Evolutionary conservation across 257 asterid genomes (phyloP).

Genomic region (Solanum tarapatanum): DNA sequence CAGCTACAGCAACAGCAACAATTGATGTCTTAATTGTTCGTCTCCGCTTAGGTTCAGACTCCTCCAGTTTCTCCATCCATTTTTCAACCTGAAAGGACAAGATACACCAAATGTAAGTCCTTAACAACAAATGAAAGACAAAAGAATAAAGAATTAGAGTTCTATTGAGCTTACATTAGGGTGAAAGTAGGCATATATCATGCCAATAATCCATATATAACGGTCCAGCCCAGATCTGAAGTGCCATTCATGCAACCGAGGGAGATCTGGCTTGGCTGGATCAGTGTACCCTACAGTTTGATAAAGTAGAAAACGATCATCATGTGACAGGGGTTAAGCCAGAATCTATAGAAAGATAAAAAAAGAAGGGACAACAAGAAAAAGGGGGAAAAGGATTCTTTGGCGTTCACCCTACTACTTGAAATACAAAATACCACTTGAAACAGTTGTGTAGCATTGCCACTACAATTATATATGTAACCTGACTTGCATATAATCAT

Average conservation of each 20-base stretch:
- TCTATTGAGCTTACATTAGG: slow-evolving; percentile 43
- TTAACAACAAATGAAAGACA: background rate
- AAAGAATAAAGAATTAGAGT: background rate
- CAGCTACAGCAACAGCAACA: slow-evolving; percentile 48
- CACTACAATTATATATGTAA: background rate
- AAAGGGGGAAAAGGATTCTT: background rate
- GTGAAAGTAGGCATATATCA: slow-evolving; percentile 74
- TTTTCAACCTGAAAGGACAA: slow-evolving; percentile 57
- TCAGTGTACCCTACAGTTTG: slow-evolving; percentile 58
- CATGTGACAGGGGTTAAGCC: slow-evolving; percentile 1
- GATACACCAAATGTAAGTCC: slow-evolving; percentile 1
- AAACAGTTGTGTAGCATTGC: background rate
- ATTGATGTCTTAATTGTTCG: slow-evolving; percentile 56
- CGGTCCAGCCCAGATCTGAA: slow-evolving; percentile 93
- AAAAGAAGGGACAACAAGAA: background rate
- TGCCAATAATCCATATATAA: slow-evolving; percentile 78
- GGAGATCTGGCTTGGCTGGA: slow-evolving; percentile 89
- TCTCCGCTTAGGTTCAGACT: slow-evolving; percentile 60
- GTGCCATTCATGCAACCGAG: slow-evolving; percentile 93
- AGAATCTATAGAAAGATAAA: background rate
- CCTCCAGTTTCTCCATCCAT: slow-evolving; percentile 98
- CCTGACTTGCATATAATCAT: background rate
- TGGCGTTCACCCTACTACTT: background rate
- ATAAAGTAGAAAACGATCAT: slow-evolving; percentile 5
- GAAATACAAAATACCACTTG: background rate